These are phyloP conservation scores for Fusarium devonianum DNA, from an alignment of 2,329 filamentous ascomycete genomes.

Conservation along the genomic window DNA sequence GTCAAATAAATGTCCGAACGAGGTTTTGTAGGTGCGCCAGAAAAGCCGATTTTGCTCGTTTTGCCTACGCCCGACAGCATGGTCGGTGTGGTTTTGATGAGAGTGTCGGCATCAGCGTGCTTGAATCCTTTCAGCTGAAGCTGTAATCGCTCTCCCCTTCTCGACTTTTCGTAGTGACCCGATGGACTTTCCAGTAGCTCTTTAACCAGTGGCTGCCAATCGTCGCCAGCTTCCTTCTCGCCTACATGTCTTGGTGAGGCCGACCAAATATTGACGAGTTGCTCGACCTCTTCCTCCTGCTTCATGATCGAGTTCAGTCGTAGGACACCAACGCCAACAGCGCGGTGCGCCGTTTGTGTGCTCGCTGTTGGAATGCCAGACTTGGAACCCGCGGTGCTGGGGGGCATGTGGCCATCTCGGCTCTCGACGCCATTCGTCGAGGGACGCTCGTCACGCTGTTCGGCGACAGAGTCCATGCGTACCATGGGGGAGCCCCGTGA, in stretches of 20 bases:
- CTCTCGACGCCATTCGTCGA: conserved; percentile 49
- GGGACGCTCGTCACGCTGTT: conserved; percentile 54
- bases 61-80: conserved; percentile 80
- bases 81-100: conserved; percentile 89
- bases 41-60: conserved; percentile 91
- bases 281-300: conserved; percentile 74
- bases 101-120: conserved; percentile 75
- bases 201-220: conserved; percentile 76
- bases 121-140: conserved; percentile 81
- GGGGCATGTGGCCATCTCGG: conserved; percentile 55
- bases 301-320: conserved; percentile 79
- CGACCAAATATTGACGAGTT: conserved; percentile 80
- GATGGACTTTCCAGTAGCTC: conserved; percentile 76
- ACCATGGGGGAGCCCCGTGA: conserved; percentile 57
- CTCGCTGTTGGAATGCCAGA: conserved; percentile 34
- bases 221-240: conserved; percentile 67
- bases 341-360: conserved; percentile 55
- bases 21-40: conserved; percentile 85
- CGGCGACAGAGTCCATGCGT: conserved; percentile 65
- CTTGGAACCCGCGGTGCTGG: conserved; percentile 64
- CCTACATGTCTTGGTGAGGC: conserved; percentile 61
- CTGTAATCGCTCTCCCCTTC: conserved; percentile 77
- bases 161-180: conserved; percentile 77
- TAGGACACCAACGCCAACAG: conserved; percentile 78
- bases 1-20: conserved; percentile 96